Evolutionary conservation across 2,329 filamentous ascomycete species (phyloP).

Genomic region (Botryotinia calthae): DNA sequence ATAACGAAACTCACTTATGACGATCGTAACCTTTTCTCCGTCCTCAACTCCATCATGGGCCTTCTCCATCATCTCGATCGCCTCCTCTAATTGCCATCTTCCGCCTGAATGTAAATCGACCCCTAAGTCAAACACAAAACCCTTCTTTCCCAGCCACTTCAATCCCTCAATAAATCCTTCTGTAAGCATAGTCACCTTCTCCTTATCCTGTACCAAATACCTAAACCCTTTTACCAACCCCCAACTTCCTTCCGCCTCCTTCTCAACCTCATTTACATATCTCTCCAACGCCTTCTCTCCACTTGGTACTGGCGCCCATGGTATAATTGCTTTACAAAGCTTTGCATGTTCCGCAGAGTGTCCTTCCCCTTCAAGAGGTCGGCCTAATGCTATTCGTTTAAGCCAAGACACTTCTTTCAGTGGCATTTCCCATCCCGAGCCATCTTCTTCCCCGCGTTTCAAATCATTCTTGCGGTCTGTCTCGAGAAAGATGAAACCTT

Average conservation of each 20-base stretch:
- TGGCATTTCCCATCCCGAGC: conserved; percentile 62
- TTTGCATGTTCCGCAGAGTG: conserved; percentile 51
- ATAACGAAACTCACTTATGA: conserved; percentile 36
- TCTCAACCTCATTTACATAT: conserved; percentile 63
- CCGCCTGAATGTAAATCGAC: conserved; percentile 79
- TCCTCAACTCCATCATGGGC: conserved; percentile 61
- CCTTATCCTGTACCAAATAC: conserved; percentile 79
- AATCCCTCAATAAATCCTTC: conserved; percentile 63
- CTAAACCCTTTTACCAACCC: conserved; percentile 72
- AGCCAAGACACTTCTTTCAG: conserved; percentile 71
- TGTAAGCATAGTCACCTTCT: conserved; percentile 60
- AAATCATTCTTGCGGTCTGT: conserved; percentile 69
- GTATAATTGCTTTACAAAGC: conserved; percentile 67
- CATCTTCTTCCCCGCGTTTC: conserved; percentile 45
- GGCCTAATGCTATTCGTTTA: conserved; percentile 61
- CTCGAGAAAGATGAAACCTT: conserved; percentile 80
- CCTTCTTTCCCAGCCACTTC: conserved; percentile 60
- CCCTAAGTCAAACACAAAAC: conserved; percentile 76
- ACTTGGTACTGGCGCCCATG: conserved; percentile 81
- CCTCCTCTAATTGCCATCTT: conserved; percentile 68
- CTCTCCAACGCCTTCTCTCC: conserved; percentile 56
- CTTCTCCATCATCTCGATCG: conserved; percentile 65
- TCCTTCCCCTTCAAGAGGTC: conserved; percentile 55
- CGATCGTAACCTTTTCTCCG: conserved; percentile 49
- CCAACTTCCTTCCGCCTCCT: conserved; percentile 62